Evolutionary conservation across 164 flowering plant genomes (phyloP).

Genomic region (Stephania japonica): DNA sequence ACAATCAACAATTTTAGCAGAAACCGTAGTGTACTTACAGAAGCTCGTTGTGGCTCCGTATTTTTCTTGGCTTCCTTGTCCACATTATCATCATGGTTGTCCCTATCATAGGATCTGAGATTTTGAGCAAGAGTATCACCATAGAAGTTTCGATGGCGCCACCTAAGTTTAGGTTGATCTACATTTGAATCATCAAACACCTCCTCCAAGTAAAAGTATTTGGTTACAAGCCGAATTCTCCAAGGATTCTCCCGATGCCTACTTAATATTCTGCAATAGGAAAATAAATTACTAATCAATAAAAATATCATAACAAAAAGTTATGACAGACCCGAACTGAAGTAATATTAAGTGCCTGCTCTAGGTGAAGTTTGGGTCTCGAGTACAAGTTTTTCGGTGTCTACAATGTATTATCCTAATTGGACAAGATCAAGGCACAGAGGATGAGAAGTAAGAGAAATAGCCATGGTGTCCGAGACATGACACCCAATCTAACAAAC

Average conservation of each 20-base stretch:
- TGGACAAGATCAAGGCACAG: neutral
- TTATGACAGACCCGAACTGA: neutral
- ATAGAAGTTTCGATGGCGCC: slow-evolving; percentile 46
- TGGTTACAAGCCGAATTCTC: slow-evolving; percentile 38
- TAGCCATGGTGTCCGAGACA: no score
- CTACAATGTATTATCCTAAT: neutral
- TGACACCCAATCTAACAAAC: neutral
- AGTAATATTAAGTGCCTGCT: neutral
- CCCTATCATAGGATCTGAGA: slow-evolving; percentile 22
- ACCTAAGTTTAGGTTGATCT: slow-evolving; percentile 42
- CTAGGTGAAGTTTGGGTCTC: neutral
- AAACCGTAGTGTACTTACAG: slow-evolving; percentile 26
- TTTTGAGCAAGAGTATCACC: slow-evolving; percentile 26
- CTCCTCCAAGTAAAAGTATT: slow-evolving; percentile 55
- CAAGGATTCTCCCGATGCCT: slow-evolving; percentile 40
- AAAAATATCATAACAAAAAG: neutral
- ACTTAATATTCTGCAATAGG: slow-evolving; percentile 43
- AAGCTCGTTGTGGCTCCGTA: slow-evolving; percentile 20
- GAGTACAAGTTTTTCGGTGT: neutral
- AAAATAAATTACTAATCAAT: slow-evolving; percentile 2
- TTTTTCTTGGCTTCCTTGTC: slow-evolving; percentile 14
- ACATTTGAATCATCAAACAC: slow-evolving; percentile 52
- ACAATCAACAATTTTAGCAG: neutral
- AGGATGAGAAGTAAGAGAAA: neutral
- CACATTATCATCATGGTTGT: slow-evolving; percentile 16